Evolutionary conservation across 192 early-diverging fungal species (phyloP), one percentile per base, ranked within the genome.

Genomic region (Coemansia sp.): DNA sequence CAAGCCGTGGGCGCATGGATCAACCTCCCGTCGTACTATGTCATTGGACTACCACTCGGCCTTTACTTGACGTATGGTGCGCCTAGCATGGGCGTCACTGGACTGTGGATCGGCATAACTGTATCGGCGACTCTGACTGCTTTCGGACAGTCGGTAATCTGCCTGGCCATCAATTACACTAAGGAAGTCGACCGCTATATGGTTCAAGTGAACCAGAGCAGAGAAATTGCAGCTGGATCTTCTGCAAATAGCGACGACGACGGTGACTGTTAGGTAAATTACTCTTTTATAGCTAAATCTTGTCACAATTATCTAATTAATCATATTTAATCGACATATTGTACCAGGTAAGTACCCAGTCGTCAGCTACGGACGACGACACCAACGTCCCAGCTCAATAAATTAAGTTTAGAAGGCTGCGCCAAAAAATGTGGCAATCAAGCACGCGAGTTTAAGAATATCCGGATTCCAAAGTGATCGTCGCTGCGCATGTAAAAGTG

Each of bases 11-110:
- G 84, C 42, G 87, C 87, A 6, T 51, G 64, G 46, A 77, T 87
- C 39, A 87, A 83, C 40, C 71, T 88, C 27, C 56, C 83, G 2
- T 69, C 83, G 1, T 88, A 86, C 69, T 88, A 87, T 54, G 11
- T 83, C 41, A 34, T 87, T 41, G 86, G 82, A 6, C 66, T 88
- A 17, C 87, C 87, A 11, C 72, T 88, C 10, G 87, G 87, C 7
- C 67, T 88, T 21, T 82, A 74, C 34, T 50, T 88, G 50, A 81
- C 85, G 1, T 87, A 78, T 42, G 76, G 76, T 11, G 8, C 53
- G 13, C 78, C 73, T 14, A 41, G 54, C 17, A n/a, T 73, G 16
- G 78, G 78, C 36, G 75, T 79, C 17, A 29, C 63, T 11, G 83
- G 83, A 11, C 70, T 85, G 60, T 85, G 83, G 83, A 68, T 63